Base-by-base conservation (phyloP, 768 basidiomycete genomes). In the Podaxis sp. region DNA sequence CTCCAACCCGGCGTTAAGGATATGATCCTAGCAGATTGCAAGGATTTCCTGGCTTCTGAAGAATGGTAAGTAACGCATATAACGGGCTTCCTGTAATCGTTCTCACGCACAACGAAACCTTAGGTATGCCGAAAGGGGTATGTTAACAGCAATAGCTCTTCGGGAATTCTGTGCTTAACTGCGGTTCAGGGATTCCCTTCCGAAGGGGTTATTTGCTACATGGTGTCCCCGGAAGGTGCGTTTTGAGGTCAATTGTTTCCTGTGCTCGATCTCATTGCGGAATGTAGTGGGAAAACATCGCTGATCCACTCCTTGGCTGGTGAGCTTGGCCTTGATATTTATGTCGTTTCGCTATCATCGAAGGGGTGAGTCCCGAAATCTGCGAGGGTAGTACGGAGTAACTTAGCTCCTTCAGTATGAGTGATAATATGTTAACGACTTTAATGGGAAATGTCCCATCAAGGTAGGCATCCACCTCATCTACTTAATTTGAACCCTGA, bases 61-160 rank as follows among this genome's bases (percentile, higher is more conserved):
- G 89, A 92, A 62, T 92, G 91, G 91, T 91, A 70, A 66, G 89
- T 79, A 10, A 28, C 56, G 3, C 61, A 18, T 59, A 37, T 7
- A 23, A 3, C 25, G 37, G 11, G 13, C 46, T 61, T 67, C 55
- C 5, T 37, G 16, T 59, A n/a, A 58, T 61, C 61, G 61, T 23
- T 54, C 62, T 64, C 50, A 57, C 37, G 55, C 61, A 58, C 67
- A 56, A 52, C 55, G 60, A 66, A 67, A 53, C 56, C 52, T 58
- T 68, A 92, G 91, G 91, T 94, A 94, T 79, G 91, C 91, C 62
- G 91, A 93, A 69, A 82, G 92, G 82, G 92, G 92, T 90, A 61
- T 51, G 82, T 76, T 55, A 60, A 58, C 52, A 61, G 57, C 40
- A 56, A 57, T 62, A 61, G 50, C 61, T 59, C 64, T 64, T 59